phyloP scores from a whole-genome alignment of 2,329 filamentous ascomycete species.

The Clonostachys rosea region DNA sequence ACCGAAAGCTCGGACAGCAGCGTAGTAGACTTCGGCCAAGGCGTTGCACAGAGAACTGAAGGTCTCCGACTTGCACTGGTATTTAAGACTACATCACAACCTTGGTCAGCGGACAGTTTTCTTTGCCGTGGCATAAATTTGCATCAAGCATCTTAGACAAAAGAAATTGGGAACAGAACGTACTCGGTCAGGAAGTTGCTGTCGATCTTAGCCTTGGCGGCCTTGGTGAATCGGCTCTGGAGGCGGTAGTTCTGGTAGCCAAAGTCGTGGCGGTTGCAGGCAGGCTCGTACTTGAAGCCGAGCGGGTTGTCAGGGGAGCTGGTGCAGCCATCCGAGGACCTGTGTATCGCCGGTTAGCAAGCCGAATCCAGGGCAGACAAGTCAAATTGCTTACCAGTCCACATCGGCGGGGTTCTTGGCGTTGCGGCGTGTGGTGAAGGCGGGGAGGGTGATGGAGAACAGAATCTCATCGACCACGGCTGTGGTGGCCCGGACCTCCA shows the following conservation, averaged over 20 bases:
- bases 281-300: conserved; percentile 30
- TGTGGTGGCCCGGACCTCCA: conserved; percentile 10
- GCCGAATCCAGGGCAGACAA: no score
- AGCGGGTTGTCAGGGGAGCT: conserved; percentile 35
- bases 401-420: conserved; percentile 28
- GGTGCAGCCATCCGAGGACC: conserved; percentile 33
- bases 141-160: neutral
- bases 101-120: no score
- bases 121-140: neutral
- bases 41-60: conserved; percentile 12
- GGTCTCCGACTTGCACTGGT: conserved; percentile 14
- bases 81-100: conserved; percentile 12
- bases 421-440: conserved; percentile 34
- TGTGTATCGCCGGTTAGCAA: no score
- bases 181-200: conserved; percentile 41
- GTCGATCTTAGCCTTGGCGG: conserved; percentile 38
- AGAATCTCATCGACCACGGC: conserved; percentile 39
- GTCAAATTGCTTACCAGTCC: conserved; percentile 19
- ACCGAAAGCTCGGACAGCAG: conserved; percentile 21
- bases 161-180: conserved; percentile 10
- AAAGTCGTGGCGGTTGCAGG: conserved; percentile 52
- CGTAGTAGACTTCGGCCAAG: conserved; percentile 22
- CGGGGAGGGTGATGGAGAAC: conserved; percentile 32
- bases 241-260: conserved; percentile 48
- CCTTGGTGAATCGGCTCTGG: conserved; percentile 39